Base-by-base conservation (phyloP, 345 rosid species). In the Orychophragmus violaceus region DNA sequence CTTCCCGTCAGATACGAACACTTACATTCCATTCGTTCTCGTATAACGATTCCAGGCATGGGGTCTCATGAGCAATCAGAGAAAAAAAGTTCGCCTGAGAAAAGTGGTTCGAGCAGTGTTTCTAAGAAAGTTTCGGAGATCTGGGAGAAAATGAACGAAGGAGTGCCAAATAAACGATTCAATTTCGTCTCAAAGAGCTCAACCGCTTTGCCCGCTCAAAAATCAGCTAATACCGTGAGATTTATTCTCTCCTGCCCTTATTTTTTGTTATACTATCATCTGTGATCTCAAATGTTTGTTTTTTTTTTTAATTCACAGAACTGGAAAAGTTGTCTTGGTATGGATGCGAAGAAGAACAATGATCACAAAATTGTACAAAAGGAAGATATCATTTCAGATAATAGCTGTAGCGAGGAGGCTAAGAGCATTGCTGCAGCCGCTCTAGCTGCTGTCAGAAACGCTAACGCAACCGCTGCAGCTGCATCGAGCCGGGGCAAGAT, bases 401-500 rank as follows among this genome's bases (percentile, higher is more conserved):
- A 57, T 72, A 69, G 57, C 33, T 61, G 68, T 10, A 62, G 76
- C 66, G 94, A 85, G 59, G 89, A 88, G 66, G 80, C 89, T 61
- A 88, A 76, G 80, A 83, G 59, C 67, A 48, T 86, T 65, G 96
- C 96, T 17, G 86, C 92, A 8, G 91, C 97, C 52, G 98, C 97
- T 54, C 79, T 93, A 28, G 82, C 87, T 64, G 98, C 98, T 1
- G 94, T 88, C 16, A 85, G 74, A 83, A 87, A 83, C 62, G 95
- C 92, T 44, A 76, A 89, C 41, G 96, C 89, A 62, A 78, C 87
- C 3, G 89, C 86, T 6, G 87, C 83, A 18, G 85, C 83, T 45
- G 86, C 88, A 17, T 68, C 81, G 4, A 75, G 64, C 71, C 74
- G 77, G 55, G 98, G 97, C 25, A 87, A 86, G 79, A 79, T 87